phyloP scores from a whole-genome alignment of 768 basidiomycete species.

The Russula foetens region DNA sequence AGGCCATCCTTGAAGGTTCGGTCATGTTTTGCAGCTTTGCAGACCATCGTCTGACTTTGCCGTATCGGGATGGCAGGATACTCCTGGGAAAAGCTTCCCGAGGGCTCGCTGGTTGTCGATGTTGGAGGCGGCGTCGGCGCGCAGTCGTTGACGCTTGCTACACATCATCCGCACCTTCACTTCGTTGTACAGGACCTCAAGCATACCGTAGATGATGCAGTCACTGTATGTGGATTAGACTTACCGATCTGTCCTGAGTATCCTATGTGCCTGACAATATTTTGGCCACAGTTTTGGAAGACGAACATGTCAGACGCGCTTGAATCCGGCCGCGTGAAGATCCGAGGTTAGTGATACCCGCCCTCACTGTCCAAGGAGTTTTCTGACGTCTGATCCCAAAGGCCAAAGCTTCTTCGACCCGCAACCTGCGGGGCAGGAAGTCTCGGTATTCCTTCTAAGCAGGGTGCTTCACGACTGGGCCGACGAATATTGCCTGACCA shows the following conservation, averaged over 20 bases:
- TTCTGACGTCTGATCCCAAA: neutral
- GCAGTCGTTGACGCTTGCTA: too few species aligned
- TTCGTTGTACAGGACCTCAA: slow-evolving; percentile 10
- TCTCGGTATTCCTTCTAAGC: too few species aligned
- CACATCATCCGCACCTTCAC: too few species aligned
- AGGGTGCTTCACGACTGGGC: too few species aligned
- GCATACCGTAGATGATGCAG: neutral
- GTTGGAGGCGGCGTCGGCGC: too few species aligned
- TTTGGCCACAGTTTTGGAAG: neutral
- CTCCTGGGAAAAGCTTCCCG: slow-evolving; percentile 1
- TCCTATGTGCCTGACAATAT: neutral
- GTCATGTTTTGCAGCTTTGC: neutral
- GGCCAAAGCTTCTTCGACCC: neutral
- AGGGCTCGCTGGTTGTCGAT: too few species aligned
- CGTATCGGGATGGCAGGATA: neutral
- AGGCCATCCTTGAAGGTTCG: neutral
- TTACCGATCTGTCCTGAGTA: neutral
- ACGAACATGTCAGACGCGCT: neutral
- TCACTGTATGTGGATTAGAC: neutral
- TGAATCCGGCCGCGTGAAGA: neutral
- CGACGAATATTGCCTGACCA: neutral
- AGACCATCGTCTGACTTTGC: neutral
- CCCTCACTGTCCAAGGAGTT: too few species aligned
- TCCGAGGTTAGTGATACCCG: too few species aligned
- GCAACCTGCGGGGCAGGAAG: neutral